Conservation (phyloP, 2,329 filamentous ascomycete genomes). For the Fusarium ramigenum region DNA sequence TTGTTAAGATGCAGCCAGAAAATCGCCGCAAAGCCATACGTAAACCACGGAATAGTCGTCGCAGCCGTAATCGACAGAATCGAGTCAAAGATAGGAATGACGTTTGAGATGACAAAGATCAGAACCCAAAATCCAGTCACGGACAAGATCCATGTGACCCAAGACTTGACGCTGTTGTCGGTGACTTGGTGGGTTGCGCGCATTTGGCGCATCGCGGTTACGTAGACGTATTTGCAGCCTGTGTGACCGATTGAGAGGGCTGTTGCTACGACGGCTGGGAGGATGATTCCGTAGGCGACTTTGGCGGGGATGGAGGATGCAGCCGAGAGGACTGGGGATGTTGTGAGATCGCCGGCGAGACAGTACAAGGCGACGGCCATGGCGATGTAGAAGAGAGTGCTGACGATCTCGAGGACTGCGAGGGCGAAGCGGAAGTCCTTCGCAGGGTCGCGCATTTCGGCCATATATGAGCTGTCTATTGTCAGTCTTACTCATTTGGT, state of each 20-base stretch:
- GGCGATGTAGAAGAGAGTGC: constrained; percentile 38
- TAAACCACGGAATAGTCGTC: constrained; percentile 43
- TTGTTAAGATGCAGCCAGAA: constrained; percentile 42
- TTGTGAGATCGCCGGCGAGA: constrained; percentile 35
- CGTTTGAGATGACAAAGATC: constrained; percentile 41
- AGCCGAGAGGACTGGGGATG: constrained; percentile 37
- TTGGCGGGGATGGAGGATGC: constrained; percentile 37
- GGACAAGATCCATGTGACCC: constrained; percentile 40
- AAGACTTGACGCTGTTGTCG: constrained; percentile 37
- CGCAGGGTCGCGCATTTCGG: constrained; percentile 37
- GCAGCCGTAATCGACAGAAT: constrained; percentile 42
- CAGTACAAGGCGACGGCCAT: constrained; percentile 40
- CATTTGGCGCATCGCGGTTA: constrained; percentile 29
- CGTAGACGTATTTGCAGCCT: constrained; percentile 42
- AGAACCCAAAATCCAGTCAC: constrained; percentile 39
- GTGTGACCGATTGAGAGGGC: constrained; percentile 40
- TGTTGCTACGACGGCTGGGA: constrained; percentile 38
- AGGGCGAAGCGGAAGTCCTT: constrained; percentile 39
- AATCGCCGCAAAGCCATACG: constrained; percentile 36
- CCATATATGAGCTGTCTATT: constrained; percentile 38
- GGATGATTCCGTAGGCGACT: constrained; percentile 41
- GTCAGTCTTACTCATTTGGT: too few relatives aligned
- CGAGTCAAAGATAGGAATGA: constrained; percentile 44
- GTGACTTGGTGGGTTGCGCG: constrained; percentile 32
- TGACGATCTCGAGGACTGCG: constrained; percentile 36